Conservation (phyloP, 2,329 filamentous ascomycete species). For the Fusarium napiforme region DNA sequence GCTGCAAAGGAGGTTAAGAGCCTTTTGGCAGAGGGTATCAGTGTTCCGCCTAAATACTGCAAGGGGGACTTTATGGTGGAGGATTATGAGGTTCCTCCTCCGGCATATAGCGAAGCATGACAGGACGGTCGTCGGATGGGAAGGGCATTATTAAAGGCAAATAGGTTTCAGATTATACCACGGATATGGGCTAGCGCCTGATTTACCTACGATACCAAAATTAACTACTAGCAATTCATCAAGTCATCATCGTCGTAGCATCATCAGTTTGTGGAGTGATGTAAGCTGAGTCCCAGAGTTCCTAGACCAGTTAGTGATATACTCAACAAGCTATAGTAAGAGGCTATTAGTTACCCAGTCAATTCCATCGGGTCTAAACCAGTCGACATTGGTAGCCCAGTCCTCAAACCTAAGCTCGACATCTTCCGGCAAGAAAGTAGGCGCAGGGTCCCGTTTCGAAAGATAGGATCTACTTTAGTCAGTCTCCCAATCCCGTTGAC, state of each 20-base stretch:
- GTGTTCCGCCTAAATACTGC: neutral
- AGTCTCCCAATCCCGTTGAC: neutral
- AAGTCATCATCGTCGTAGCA: neutral
- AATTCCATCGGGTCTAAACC: constrained; percentile 14
- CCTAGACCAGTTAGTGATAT: neutral
- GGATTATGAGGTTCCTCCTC: neutral
- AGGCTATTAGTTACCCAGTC: constrained; percentile 1
- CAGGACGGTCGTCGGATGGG: rapidly evolving
- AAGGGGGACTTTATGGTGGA: neutral
- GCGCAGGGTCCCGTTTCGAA: constrained; percentile 7
- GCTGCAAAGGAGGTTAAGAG: neutral
- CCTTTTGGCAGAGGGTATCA: neutral
- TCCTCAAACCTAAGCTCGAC: constrained; percentile 13
- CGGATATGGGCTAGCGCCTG: neutral
- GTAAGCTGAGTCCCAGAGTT: constrained; percentile 2
- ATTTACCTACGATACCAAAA: neutral
- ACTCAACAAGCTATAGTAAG: rapidly evolving
- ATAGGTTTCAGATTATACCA: neutral
- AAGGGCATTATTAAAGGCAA: rapidly evolving
- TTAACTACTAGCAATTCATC: neutral
- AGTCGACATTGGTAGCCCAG: constrained; percentile 18
- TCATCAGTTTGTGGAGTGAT: constrained; percentile 10
- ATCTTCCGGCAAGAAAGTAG: neutral
- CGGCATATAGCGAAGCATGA: neutral
- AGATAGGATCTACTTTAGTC: neutral